These are phyloP conservation scores for Ogataea parapolymorpha DNA, from an alignment of 805 yeast genomes.

Conservation along the genomic window DNA sequence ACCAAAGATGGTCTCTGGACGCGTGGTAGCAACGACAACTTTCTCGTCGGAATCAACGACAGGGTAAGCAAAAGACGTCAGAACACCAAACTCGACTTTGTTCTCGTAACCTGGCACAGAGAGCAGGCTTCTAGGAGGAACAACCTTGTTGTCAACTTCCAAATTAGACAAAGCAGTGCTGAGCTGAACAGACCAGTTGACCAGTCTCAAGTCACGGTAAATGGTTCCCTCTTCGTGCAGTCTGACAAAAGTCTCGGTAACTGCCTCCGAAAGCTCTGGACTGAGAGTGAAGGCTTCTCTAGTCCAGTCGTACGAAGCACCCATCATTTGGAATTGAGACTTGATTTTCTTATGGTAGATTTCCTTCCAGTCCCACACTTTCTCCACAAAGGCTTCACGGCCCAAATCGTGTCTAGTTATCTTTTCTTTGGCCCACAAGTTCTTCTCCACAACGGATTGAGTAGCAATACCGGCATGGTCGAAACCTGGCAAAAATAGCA, in stretches of 20 bases:
- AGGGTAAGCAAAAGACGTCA: slow-evolving; percentile 92
- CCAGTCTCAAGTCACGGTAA: slow-evolving; percentile 88
- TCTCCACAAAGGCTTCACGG: slow-evolving; percentile 81
- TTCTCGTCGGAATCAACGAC: slow-evolving; percentile 84
- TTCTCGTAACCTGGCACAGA: slow-evolving; percentile 88
- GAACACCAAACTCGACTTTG: slow-evolving; percentile 91
- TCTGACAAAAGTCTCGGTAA: slow-evolving; percentile 84
- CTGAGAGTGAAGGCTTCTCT: slow-evolving; percentile 92
- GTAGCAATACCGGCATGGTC: slow-evolving; percentile 99
- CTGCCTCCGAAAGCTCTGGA: slow-evolving; percentile 74
- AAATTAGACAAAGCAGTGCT: slow-evolving; percentile 95
- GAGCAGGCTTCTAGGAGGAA: slow-evolving; percentile 75
- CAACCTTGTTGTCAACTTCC: slow-evolving; percentile 91
- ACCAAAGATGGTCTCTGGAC: slow-evolving; percentile 98
- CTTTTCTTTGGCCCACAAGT: slow-evolving; percentile 81
- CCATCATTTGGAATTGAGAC: slow-evolving; percentile 77
- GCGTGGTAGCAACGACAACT: slow-evolving; percentile 91
- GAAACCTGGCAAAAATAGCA: slow-evolving; percentile 90
- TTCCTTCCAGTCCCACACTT: slow-evolving; percentile 98
- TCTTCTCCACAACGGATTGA: slow-evolving; percentile 96
- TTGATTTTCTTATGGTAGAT: slow-evolving; percentile 85
- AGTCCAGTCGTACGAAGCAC: slow-evolving; percentile 96
- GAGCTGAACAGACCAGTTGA: slow-evolving; percentile 94
- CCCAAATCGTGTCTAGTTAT: slow-evolving; percentile 94
- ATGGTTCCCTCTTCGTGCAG: slow-evolving; percentile 93